Evolutionary conservation across 2,329 filamentous ascomycete genomes (phyloP).

Genomic region (Dryadomyces sulphureus): DNA sequence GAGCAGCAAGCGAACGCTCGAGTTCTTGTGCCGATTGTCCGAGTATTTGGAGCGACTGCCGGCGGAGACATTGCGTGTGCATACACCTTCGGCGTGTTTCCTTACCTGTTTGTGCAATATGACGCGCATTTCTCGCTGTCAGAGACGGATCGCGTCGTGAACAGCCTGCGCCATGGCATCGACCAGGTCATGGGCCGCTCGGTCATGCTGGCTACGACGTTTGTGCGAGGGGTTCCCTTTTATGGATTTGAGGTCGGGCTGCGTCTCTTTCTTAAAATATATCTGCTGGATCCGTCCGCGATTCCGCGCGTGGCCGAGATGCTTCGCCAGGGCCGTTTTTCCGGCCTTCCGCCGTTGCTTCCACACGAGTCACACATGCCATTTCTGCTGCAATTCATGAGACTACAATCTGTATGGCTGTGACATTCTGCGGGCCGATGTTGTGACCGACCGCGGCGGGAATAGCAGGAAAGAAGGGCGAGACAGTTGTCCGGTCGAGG

Average conservation of each 20-base stretch:
- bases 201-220: conserved; percentile 67
- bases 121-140: background rate
- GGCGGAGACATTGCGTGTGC: conserved; percentile 42
- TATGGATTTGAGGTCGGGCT: conserved; percentile 94
- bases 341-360: conserved; percentile 74
- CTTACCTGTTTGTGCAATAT: conserved; percentile 65
- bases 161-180: conserved; percentile 63
- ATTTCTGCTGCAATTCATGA: conserved; percentile 93
- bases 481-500: conserved; percentile 62
- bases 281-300: conserved; percentile 73
- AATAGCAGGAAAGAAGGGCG: conserved; percentile 40
- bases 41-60: background rate
- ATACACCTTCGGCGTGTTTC: conserved; percentile 89
- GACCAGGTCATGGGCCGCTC: conserved; percentile 71
- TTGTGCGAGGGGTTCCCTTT: conserved; percentile 88
- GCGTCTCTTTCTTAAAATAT: conserved; percentile 82
- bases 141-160: conserved; percentile 2
- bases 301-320: conserved; percentile 83
- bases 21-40: conserved; percentile 45
- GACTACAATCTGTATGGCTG: conserved; percentile 98
- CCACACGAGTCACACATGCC: conserved; percentile 91
- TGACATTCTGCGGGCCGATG: conserved; percentile 62
- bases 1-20: conserved; percentile 57
- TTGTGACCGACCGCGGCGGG: conserved; percentile 52
- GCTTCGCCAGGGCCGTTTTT: conserved; percentile 55